These are phyloP conservation scores for Prunus salicina DNA, from an alignment of 306 rosid genomes.

Conservation along the genomic window DNA sequence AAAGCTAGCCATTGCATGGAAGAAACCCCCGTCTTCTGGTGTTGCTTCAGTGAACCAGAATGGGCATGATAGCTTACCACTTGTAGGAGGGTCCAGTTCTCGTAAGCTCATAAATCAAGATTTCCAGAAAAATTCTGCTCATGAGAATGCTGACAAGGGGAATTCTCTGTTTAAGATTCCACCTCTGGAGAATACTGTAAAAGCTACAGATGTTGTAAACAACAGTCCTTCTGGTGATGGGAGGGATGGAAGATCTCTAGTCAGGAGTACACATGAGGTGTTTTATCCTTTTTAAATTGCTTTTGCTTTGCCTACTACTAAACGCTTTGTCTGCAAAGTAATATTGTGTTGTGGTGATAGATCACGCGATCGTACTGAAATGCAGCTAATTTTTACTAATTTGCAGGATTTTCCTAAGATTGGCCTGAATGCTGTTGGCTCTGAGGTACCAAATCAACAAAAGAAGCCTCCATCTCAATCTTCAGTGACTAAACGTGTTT, in stretches of 20 bases:
- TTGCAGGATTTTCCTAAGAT: conserved; percentile 48
- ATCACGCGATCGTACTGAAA: neutral
- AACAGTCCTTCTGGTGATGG: conserved; percentile 28
- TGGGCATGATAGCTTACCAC: conserved; percentile 33
- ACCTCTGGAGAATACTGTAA: conserved; percentile 31
- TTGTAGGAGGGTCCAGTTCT: conserved; percentile 29
- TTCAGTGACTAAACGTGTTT: conserved; percentile 46
- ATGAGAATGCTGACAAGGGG: conserved; percentile 33
- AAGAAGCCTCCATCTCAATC: conserved; percentile 31
- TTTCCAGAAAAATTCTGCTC: conserved; percentile 32
- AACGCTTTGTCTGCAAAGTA: too few relatives aligned
- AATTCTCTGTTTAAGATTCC: conserved; percentile 35
- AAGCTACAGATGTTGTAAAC: conserved; percentile 32
- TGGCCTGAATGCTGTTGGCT: conserved; percentile 12
- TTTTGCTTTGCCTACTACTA: neutral
- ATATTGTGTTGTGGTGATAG: conserved; percentile 1
- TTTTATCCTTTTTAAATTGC: neutral
- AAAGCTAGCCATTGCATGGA: conserved; percentile 60
- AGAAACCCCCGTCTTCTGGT: conserved; percentile 48
- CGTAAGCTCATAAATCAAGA: conserved; percentile 26
- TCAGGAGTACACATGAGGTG: conserved; percentile 19
- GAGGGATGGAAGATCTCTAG: conserved; percentile 7
- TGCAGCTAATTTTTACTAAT: neutral
- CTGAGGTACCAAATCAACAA: conserved; percentile 27
- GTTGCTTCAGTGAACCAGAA: conserved; percentile 33